phyloP scores from a whole-genome alignment of 2,329 filamentous ascomycete species.

The Sphaerulina musiva region DNA sequence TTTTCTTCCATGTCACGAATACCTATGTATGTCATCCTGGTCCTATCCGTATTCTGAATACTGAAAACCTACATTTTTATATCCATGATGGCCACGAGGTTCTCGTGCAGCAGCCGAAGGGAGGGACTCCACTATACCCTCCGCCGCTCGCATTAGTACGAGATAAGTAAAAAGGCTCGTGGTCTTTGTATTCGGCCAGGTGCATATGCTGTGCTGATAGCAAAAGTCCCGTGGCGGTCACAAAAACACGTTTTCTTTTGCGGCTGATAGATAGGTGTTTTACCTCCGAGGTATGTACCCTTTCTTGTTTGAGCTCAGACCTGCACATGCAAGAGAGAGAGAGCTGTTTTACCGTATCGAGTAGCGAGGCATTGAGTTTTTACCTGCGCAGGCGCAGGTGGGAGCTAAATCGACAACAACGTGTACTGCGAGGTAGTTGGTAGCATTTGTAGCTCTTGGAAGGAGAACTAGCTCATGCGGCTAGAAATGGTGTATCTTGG shows the following conservation, averaged over 20 bases:
- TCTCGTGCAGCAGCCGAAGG: neutral
- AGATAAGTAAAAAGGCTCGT: neutral
- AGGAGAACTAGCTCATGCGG: neutral
- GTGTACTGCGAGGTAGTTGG: too few relatives aligned
- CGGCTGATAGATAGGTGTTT: neutral
- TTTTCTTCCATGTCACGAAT: too few relatives aligned
- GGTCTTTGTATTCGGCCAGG: neutral
- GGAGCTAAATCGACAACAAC: too few relatives aligned
- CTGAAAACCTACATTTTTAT: neutral
- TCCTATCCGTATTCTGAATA: too few relatives aligned
- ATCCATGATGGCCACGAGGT: neutral
- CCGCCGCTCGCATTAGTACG: neutral
- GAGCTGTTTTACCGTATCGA: too few relatives aligned
- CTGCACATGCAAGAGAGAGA: slow-evolving; percentile 3
- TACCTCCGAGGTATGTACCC: neutral
- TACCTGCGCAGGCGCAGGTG: too few relatives aligned
- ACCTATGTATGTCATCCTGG: too few relatives aligned
- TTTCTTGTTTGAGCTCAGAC: neutral
- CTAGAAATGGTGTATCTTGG: slow-evolving; percentile 1
- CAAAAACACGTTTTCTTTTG: neutral
- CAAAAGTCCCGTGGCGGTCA: too few relatives aligned
- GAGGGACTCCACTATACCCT: neutral
- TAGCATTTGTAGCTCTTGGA: neutral
- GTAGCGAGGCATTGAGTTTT: too few relatives aligned
- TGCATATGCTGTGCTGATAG: neutral